Base-by-base conservation (phyloP, 2,329 filamentous ascomycete species). In the Cytospora mali region DNA sequence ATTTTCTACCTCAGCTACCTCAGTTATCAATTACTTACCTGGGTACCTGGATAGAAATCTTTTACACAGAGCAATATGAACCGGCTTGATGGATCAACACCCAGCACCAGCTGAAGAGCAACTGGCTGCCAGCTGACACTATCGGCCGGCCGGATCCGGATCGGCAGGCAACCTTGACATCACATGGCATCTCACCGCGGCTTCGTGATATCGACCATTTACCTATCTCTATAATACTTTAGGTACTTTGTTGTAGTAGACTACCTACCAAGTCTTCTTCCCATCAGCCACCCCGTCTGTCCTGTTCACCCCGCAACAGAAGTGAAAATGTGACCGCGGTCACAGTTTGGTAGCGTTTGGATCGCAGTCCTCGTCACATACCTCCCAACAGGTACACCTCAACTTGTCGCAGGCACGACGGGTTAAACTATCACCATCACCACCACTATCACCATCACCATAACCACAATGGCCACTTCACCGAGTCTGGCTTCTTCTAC, bases 401-500 rank as follows among this genome's bases (percentile, higher is more conserved):
- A 16, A 33, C 13, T 29, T 48, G 13, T 18, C 42, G 52, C 35
- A 23, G 25, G 35, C 14, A 39, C 14, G n/a, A 23, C n/a, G 4
- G n/a, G 18, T 13, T 7, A 13, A 46, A 3, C 6, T n/a, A 46
- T 18, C 42, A 23, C 7, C 55, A 28, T n/a, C n/a, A n/a, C n/a
- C n/a, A n/a, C n/a, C n/a, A n/a, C n/a, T n/a, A n/a, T n/a, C n/a
- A n/a, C n/a, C n/a, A n/a, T n/a, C n/a, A n/a, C n/a, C n/a, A n/a
- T n/a, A n/a, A 29, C 49, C 5, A 31, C 2, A 31, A 64, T 61
- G 62, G 46, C 52, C 14, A 39, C 62, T 33, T 61, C 57, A 11
- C 57, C 51, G 3, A 62, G 51, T 42, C 49, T 62, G 60, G 52
- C 64, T 62, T 66, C 64, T 27, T 66, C 61, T 23, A 4, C 21